These are phyloP conservation scores for Hypoxylon intermedium DNA, from an alignment of 495 filamentous ascomycete species.

Conservation along the genomic window DNA sequence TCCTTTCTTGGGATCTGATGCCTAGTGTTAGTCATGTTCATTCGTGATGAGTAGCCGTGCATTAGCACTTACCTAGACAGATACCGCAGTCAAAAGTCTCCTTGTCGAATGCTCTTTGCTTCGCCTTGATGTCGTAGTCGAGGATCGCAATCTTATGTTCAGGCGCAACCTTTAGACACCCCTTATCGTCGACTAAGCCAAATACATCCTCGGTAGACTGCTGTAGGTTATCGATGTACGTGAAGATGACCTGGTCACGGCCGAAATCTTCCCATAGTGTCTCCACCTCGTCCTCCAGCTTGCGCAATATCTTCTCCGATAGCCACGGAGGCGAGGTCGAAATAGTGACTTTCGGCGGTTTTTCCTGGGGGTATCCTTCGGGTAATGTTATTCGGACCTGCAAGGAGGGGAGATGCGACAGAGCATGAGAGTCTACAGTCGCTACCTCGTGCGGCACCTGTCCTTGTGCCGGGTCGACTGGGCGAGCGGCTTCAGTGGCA, in stretches of 20 bases:
- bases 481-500: constrained; percentile 49
- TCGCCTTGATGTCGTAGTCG: constrained; percentile 77
- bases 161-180: constrained; percentile 59
- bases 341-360: constrained; percentile 71
- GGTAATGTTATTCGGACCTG: constrained; percentile 73
- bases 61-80: constrained; percentile 64
- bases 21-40: constrained; percentile 32
- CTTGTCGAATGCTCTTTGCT: constrained; percentile 75
- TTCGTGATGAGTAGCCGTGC: background rate
- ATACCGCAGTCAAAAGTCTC: constrained; percentile 90
- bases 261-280: constrained; percentile 85
- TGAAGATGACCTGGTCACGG: constrained; percentile 75
- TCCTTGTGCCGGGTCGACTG: constrained; percentile 21
- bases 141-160: constrained; percentile 76
- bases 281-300: constrained; percentile 65
- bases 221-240: constrained; percentile 86
- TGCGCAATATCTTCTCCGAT: constrained; percentile 60
- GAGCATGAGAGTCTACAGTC: constrained; percentile 62
- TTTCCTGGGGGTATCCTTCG: constrained; percentile 72
- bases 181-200: constrained; percentile 64
- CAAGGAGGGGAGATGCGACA: constrained; percentile 81
- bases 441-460: constrained; percentile 15
- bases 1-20: constrained; percentile 90
- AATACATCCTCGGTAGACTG: constrained; percentile 80
- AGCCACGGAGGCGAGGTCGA: constrained; percentile 75